Evolutionary conservation across 176 grass and related monocot species (phyloP).

Genomic region (Tillandsia fasciculata): DNA sequence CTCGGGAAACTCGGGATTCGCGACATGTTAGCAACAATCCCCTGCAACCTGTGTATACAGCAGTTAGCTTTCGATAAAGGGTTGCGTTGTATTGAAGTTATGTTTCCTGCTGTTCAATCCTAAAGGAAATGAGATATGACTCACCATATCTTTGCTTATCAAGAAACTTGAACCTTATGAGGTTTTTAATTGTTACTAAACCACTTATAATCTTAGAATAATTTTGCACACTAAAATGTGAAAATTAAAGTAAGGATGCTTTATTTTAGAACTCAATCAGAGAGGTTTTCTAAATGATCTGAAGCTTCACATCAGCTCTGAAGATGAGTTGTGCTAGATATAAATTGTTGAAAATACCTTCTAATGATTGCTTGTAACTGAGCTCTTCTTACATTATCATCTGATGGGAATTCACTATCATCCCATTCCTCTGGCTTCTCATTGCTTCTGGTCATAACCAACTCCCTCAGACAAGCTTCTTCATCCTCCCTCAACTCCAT

Average conservation of each 20-base stretch:
- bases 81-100: neutral
- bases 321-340: no score
- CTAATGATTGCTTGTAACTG: slow-evolving; percentile 74
- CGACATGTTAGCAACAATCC: slow-evolving; percentile 59
- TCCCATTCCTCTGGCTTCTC: slow-evolving; percentile 73
- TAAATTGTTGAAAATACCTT: slow-evolving; percentile 36
- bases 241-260: no score
- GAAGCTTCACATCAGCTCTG: no score
- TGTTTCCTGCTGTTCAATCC: no score
- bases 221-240: no score
- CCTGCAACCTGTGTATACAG: slow-evolving; percentile 44
- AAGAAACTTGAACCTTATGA: no score
- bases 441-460: slow-evolving; percentile 55
- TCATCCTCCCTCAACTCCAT: slow-evolving; percentile 58
- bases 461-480: slow-evolving; percentile 49
- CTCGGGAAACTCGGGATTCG: slow-evolving; percentile 68
- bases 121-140: no score
- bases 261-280: no score
- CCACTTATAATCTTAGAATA: no score
- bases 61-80: neutral
- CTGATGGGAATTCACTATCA: slow-evolving; percentile 33
- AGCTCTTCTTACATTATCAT: slow-evolving; percentile 60
- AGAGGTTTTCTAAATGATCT: no score
- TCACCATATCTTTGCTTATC: no score
- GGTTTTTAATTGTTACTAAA: no score